Conservation (phyloP, 225 moss, liverwort and hornwort genomes). For the Neckera pumila region DNA sequence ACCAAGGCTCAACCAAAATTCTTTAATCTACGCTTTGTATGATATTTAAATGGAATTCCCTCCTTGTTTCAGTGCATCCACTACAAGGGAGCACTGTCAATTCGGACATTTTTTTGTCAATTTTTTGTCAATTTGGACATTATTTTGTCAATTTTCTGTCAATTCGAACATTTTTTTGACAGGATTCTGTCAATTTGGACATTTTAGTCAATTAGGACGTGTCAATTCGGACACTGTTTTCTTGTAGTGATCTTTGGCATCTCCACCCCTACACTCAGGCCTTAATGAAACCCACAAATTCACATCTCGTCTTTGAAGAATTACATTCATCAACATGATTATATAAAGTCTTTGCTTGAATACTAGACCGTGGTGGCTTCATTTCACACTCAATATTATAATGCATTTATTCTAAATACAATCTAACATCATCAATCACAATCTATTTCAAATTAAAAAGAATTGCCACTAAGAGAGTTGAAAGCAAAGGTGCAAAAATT, state of each 20-base stretch:
- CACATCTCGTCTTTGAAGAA: background rate
- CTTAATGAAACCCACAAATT: background rate
- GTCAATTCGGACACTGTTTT: no score
- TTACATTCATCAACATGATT: background rate
- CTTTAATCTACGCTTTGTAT: background rate
- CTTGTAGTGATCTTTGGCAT: no score
- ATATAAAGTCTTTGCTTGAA: background rate
- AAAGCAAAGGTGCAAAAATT: no score
- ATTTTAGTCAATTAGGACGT: no score
- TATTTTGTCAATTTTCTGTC: no score
- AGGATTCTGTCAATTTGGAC: no score
- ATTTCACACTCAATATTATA: background rate
- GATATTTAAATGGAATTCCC: background rate
- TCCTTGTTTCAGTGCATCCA: background rate
- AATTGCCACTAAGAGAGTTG: fast-evolving
- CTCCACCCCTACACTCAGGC: fast-evolving
- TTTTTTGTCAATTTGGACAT: no score
- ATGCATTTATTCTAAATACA: background rate
- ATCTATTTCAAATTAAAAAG: background rate
- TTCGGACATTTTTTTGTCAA: no score
- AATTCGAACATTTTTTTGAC: no score
- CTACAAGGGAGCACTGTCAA: no score
- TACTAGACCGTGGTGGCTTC: background rate
- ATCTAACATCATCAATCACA: background rate
- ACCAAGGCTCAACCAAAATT: background rate